These are phyloP conservation scores for Meredithiella fracta DNA, from an alignment of 2,329 filamentous ascomycete genomes.

Conservation along the genomic window DNA sequence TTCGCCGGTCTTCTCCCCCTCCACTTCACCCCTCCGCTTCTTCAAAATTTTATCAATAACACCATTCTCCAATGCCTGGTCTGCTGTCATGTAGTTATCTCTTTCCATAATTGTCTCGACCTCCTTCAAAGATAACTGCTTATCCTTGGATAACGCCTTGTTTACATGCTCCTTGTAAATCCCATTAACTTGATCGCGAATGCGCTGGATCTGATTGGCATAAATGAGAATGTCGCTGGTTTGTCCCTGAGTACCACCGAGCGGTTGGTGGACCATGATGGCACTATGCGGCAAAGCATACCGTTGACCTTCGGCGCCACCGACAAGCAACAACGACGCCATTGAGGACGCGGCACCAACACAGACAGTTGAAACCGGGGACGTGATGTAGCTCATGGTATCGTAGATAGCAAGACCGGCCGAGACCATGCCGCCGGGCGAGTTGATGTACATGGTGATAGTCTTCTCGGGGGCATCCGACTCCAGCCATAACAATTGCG, in stretches of 20 bases:
- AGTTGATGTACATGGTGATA: constrained; percentile 97
- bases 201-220: constrained; percentile 84
- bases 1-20: neutral
- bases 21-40: constrained; percentile 1
- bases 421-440: constrained; percentile 81
- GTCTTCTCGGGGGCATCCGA: constrained; percentile 88
- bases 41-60: constrained; percentile 76
- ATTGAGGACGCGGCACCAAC: constrained; percentile 89
- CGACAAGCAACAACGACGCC: constrained; percentile 76
- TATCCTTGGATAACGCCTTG: constrained; percentile 54
- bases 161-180: constrained; percentile 84
- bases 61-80: constrained; percentile 77
- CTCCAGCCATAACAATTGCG: constrained; percentile 94
- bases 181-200: constrained; percentile 70
- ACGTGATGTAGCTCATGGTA: constrained; percentile 93
- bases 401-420: constrained; percentile 79
- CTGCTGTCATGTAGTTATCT: constrained; percentile 81
- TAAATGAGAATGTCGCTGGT: constrained; percentile 85
- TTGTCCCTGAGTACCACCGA: constrained; percentile 51
- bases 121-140: constrained; percentile 55
- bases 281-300: constrained; percentile 84
- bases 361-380: constrained; percentile 86
- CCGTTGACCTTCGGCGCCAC: constrained; percentile 68
- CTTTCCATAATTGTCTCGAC: constrained; percentile 94
- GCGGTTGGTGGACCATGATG: constrained; percentile 95